These are phyloP conservation scores for Laetiporus sulphureus DNA, from an alignment of 1,284 basidiomycete genomes.

Conservation along the genomic window DNA sequence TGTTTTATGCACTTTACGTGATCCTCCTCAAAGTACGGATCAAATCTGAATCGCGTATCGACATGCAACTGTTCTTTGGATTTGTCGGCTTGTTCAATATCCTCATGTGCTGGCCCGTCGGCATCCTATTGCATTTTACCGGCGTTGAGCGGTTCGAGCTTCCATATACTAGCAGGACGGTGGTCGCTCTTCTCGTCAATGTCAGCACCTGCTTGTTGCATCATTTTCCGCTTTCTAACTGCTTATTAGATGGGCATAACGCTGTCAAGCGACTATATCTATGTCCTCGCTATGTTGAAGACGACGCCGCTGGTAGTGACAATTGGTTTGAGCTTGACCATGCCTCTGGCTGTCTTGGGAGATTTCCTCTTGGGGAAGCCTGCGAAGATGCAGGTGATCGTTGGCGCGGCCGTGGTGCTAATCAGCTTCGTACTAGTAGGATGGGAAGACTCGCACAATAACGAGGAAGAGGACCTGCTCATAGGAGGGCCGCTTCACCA, in stretches of 20 bases:
- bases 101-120: slow-evolving; percentile 75
- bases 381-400: slow-evolving; percentile 47
- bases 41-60: slow-evolving; percentile 76
- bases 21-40: slow-evolving; percentile 88
- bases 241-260: slow-evolving; percentile 75
- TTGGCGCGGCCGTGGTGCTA: slow-evolving; percentile 65
- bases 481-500: not conserved
- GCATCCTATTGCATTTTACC: slow-evolving; percentile 72
- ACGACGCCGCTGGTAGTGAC: slow-evolving; percentile 93
- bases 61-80: slow-evolving; percentile 93
- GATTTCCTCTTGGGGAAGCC: slow-evolving; percentile 65
- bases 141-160: slow-evolving; percentile 74
- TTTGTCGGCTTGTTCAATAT: slow-evolving; percentile 93
- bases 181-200: slow-evolving; percentile 72
- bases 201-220: slow-evolving; percentile 32
- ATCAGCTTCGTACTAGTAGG: slow-evolving; percentile 64
- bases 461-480: slow-evolving; percentile 19
- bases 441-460: slow-evolving; percentile 42
- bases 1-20: slow-evolving; percentile 91
- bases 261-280: slow-evolving; percentile 79
- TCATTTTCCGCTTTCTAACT: not conserved
- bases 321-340: slow-evolving; percentile 91
- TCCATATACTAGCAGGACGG: slow-evolving; percentile 54
- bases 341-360: slow-evolving; percentile 82
- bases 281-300: slow-evolving; percentile 93